Evolutionary conservation across 108 stramenopile genomes (phyloP).

Genomic region (Cylindrotheca closterium): DNA sequence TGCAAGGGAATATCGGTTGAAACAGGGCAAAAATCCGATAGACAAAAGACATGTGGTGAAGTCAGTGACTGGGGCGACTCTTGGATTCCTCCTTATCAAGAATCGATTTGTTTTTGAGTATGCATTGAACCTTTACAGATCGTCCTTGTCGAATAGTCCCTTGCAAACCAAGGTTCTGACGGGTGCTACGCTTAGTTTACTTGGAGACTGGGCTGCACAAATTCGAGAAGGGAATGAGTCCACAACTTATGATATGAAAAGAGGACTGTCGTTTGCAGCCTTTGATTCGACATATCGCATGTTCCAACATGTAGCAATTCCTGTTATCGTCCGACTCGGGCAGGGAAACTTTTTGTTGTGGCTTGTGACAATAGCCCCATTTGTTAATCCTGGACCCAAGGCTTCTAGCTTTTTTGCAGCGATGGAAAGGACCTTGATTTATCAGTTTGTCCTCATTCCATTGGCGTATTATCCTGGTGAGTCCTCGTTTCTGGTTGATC

Average conservation of each 20-base stretch:
- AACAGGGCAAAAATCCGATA: no score
- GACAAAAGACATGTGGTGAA: no score
- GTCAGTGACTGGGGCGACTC: no score
- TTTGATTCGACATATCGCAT: slow-evolving; percentile 59
- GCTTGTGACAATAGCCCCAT: neutral
- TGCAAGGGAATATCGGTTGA: no score
- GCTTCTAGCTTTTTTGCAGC: slow-evolving; percentile 10
- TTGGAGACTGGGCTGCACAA: slow-evolving; percentile 56
- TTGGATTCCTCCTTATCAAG: no score
- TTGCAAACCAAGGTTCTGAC: slow-evolving; percentile 35
- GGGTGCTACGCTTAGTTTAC: slow-evolving; percentile 35
- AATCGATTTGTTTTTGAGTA: no score
- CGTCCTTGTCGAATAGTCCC: slow-evolving; percentile 20
- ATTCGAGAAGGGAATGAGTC: neutral
- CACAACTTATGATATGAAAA: slow-evolving; percentile 28
- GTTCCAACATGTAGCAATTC: slow-evolving; percentile 47
- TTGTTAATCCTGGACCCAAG: neutral
- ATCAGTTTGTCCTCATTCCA: slow-evolving; percentile 55
- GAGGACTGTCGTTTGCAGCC: slow-evolving; percentile 47
- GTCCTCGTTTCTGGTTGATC: neutral
- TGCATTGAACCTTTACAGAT: no score
- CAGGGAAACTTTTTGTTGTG: slow-evolving; percentile 36
- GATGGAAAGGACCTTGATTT: slow-evolving; percentile 51
- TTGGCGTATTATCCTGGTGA: slow-evolving; percentile 25
- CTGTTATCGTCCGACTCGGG: slow-evolving; percentile 27